Evolutionary conservation across 2,329 filamentous ascomycete genomes (phyloP), one percentile per base, ranked within the genome.

Genomic region (Cytospora piceae): DNA sequence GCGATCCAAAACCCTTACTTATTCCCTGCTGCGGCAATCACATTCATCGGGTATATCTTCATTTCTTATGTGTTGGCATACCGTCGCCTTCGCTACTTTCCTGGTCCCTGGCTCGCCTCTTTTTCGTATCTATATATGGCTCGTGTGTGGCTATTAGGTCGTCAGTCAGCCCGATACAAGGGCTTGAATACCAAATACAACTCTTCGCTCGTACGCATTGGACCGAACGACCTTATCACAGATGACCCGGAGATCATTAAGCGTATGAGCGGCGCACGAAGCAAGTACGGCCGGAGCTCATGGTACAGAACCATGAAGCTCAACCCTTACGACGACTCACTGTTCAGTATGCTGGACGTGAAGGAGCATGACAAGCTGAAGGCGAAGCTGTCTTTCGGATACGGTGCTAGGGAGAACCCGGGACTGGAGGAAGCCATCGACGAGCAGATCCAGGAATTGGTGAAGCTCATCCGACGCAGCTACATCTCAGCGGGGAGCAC

Each of bases 401-500:
- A 76, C 58, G 81, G 82, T 2, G 84, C 84, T 42, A 84, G 84
- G 69, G 85, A 86, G 57, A 85, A 84, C 65, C 74, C 77, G 12
- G 74, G 74, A 3, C 72, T 86, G 24, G 84, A 87, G 70, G 68
- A 73, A 14, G 76, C 79, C n/a, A 79, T 87, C 62, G 82, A 87
- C 68, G 69, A 72, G 14, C 78, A 81, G 58, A 74, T 85, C 53
- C 70, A 71, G 64, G 77, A 81, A 46, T 73, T 86, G 5, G 68
- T 87, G 34, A 70, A 77, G 8, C 75, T 86, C 11, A 80, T 87
- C 62, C 77, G 80, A 58, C 71, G 68, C n/a, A 81, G 80, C 65
- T 84, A 82, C 69, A 71, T 79, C 29, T 79, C 77, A 1, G 77
- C 66, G 12, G 66, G 74, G 2, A 54, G 39, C 0, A 55, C 69